Evolutionary conservation across 352 stramenopile genomes (phyloP), one percentile per base, ranked within the genome.

Genomic region (Pythium aristosporum): DNA sequence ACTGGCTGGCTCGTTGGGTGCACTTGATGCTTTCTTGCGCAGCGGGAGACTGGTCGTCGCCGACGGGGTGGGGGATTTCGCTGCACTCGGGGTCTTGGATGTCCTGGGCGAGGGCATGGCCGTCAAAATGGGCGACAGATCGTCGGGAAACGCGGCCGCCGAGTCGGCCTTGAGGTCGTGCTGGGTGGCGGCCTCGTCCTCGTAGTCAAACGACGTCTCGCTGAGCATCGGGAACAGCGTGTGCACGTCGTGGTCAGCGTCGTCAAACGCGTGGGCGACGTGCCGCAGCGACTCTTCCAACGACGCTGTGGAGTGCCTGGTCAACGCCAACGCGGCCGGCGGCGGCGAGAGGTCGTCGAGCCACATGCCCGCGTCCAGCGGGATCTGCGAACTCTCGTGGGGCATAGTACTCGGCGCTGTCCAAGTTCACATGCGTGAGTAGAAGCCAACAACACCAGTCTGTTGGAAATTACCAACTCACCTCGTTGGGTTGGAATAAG

Each of bases 101-200:
- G 41, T 23, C 28, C 37, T 53, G 10, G 69, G 65, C 36, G 50
- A 57, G 7, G 61, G 63, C 65, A 77, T 79, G 39, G 74, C 66
- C 30, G 73, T 76, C 6, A 85, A 46, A 71, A 91, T 87, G 18
- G 79, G 81, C n/a, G 76, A 88, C 28, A 88, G 25, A 13, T 87
- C 76, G 12, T 68, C 65, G 32, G 72, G 49, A 41, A 85, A 76
- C 54, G 77, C 71, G 18, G 53, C 48, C 2, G 71, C 44, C 43
- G 41, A 52, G 10, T 49, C 64, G n/a, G 67, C 62, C 16, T 39
- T 57, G 20, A 58, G 44, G 36, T 61, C 20, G n/a, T 37, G 21
- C 37, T 15, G 49, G 46, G 13, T 39, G 15, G 43, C 23, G 32
- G 30, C 15, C 15, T 61, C 76, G 28, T 69, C 56, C 20, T 71